phyloP scores from a whole-genome alignment of 306 rosid genomes.

The Cucurbita pepo region DNA sequence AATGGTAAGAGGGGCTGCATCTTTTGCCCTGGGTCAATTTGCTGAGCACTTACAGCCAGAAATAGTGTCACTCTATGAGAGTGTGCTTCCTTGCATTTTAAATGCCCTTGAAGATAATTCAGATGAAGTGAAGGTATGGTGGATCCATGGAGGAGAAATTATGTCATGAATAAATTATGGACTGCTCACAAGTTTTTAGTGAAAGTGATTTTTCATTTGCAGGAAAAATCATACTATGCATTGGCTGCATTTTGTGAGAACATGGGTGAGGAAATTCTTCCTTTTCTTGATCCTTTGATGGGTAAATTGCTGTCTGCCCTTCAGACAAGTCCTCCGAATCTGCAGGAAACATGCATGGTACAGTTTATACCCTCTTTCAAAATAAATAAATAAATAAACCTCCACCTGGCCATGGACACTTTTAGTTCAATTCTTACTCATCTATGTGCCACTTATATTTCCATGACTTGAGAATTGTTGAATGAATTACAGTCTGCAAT shows the following conservation, averaged over 20 bases:
- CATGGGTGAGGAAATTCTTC: conserved; percentile 97
- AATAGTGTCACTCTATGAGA: conserved; percentile 82
- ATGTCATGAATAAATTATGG: neutral
- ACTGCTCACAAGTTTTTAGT: conserved; percentile 14
- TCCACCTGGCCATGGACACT: neutral
- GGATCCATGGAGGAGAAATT: neutral
- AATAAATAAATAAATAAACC: neutral
- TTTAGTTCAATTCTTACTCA: neutral
- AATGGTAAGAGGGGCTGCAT: conserved; percentile 96
- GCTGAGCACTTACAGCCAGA: conserved; percentile 96
- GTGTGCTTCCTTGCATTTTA: conserved; percentile 94
- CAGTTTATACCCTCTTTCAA: neutral
- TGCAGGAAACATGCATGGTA: conserved; percentile 99
- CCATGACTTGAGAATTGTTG: neutral
- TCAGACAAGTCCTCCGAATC: conserved; percentile 62
- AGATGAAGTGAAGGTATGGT: conserved; percentile 84
- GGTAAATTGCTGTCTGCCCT: conserved; percentile 68
- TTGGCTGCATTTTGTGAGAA: conserved; percentile 97
- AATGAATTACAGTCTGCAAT: conserved; percentile 75
- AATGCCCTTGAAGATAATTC: conserved; percentile 85
- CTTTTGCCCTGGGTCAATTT: conserved; percentile 96
- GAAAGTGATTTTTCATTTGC: conserved; percentile 13
- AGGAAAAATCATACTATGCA: conserved; percentile 98
- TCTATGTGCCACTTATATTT: neutral
- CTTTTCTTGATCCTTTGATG: conserved; percentile 91